A percentile compares a stretch with the other conserved stretches of the same genome.
phyloP scores from a whole-genome alignment of 352 stramenopile genomes.

The Globisporangium spiculum region DNA sequence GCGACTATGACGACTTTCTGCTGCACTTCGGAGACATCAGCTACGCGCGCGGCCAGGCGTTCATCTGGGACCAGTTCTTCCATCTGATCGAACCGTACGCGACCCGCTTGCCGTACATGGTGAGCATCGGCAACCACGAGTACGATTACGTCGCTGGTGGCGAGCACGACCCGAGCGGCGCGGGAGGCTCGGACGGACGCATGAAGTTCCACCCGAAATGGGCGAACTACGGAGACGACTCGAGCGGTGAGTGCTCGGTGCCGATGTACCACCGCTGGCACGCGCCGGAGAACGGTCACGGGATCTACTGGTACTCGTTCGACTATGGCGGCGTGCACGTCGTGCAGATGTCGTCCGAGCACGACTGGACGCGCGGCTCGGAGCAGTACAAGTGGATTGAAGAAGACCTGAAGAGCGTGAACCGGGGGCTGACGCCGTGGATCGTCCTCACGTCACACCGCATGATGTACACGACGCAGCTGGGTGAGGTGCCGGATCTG shows the following conservation, averaged over 20 bases:
- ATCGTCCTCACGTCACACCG: constrained; percentile 90
- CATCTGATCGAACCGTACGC: constrained; percentile 66
- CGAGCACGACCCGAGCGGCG: constrained; percentile 54
- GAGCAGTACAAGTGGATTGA: constrained; percentile 90
- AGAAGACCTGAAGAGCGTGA: constrained; percentile 73
- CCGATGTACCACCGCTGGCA: constrained; percentile 76
- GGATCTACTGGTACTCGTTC: constrained; percentile 92
- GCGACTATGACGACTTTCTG: constrained; percentile 16
- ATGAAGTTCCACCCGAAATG: constrained; percentile 70
- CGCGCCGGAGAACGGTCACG: constrained; percentile 54
- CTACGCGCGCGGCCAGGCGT: constrained; percentile 29
- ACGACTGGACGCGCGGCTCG: constrained; percentile 84
- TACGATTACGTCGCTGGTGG: constrained; percentile 63
- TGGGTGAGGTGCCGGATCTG: constrained; percentile 63
- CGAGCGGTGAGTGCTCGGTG: constrained; percentile 69
- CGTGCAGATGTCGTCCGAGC: constrained; percentile 90
- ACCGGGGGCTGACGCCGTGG: constrained; percentile 89
- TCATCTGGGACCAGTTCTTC: constrained; percentile 76
- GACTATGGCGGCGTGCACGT: constrained; percentile 88
- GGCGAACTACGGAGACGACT: constrained; percentile 75
- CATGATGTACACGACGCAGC: constrained; percentile 89
- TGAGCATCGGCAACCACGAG: constrained; percentile 78
- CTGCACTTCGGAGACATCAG: constrained; percentile 18
- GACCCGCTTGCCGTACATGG: constrained; percentile 75
- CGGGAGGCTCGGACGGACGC: constrained; percentile 36